These are phyloP conservation scores for Bassia scoparia DNA, from an alignment of 148 eudicot species.

Conservation along the genomic window DNA sequence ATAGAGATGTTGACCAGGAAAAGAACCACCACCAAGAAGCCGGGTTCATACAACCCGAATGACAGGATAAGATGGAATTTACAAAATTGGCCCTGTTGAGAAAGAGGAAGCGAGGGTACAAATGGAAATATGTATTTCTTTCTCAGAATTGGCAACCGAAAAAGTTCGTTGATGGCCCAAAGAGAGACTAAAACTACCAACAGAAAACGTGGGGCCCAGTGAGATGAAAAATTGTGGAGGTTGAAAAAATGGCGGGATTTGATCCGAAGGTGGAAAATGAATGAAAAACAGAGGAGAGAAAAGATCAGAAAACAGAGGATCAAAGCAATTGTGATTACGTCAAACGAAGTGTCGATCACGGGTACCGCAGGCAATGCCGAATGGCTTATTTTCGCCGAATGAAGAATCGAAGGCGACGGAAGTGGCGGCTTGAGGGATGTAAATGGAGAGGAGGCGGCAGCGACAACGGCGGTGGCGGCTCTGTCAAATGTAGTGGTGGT, in stretches of 20 bases:
- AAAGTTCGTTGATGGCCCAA: conserved; percentile 48
- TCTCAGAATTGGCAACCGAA: conserved; percentile 44
- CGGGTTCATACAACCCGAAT: conserved; percentile 67
- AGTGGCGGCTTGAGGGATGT: background rate
- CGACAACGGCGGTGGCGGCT: background rate
- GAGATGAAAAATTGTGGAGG: conserved; percentile 44
- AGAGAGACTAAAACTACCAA: conserved; percentile 36
- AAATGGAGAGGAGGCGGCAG: background rate
- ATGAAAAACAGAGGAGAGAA: conserved; percentile 40
- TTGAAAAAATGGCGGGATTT: conserved; percentile 34
- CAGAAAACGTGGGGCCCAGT: conserved; percentile 53
- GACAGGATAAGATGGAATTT: conserved; percentile 48
- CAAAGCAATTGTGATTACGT: conserved; percentile 31
- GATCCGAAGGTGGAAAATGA: conserved; percentile 42
- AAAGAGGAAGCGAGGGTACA: conserved; percentile 25
- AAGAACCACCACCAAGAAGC: conserved; percentile 49
- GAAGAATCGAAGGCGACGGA: background rate
- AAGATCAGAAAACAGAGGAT: conserved; percentile 38
- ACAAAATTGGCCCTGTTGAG: conserved; percentile 41
- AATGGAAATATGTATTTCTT: conserved; percentile 24
- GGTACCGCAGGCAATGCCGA: conserved; percentile 21
- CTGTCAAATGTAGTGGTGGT: conserved; percentile 2
- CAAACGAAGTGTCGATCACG: conserved; percentile 31
- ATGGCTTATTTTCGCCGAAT: background rate
- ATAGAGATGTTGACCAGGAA: conserved; percentile 51